Evolutionary conservation across 176 grass and related monocot species (phyloP), one percentile per base, ranked within the genome.

Genomic region (Paspalum vaginatum): DNA sequence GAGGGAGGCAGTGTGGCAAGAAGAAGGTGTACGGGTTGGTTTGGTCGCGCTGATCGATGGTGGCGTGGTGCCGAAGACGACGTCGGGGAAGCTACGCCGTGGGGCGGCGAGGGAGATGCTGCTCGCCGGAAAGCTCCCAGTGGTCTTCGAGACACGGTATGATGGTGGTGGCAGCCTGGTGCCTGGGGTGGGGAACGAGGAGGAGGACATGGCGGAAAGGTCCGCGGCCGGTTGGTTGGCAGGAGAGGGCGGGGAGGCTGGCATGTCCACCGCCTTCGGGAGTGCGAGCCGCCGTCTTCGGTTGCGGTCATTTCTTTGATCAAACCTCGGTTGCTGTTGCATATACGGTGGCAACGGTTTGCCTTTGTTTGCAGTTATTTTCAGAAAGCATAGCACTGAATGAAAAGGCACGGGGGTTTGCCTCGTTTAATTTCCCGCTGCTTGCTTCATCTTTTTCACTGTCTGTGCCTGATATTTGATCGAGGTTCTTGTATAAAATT

Each of bases 61-160:
- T 13, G 87, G 87, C 52, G 64, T 11, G 17, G 61, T 93, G 68
- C 87, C 91, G 1, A 93, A 89, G 73, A 87, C 91, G 8, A 89
- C 91, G 39, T 93, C 87, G 16, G 91, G 91, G 61, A 93, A 93
- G 84, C 49, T 87, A 53, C 85, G 77, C 40, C 88, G 91, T 13
- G 85, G 77, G 53, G 46, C 63, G 39, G 87, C 84, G 61, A 87
- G 82, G 73, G 50, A 87, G 52, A 87, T 68, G 84, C 47, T 93
- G 53, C 18, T 89, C 59, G 72, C 67, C 48, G 72, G 91, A 8
- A 74, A 53, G 47, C 37, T 89, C 21, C 77, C 2, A 0, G 27
- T 50, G 22, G 17, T 87, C 1, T 84, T 73, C 44, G 87, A 87
- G 59, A 77, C 59, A 48, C 26, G 79, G 20, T 88, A 82, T 40